Evolutionary conservation across 768 basidiomycete species (phyloP), one percentile per base, ranked within the genome.

Genomic region (Udeniomyces megalosporus): DNA sequence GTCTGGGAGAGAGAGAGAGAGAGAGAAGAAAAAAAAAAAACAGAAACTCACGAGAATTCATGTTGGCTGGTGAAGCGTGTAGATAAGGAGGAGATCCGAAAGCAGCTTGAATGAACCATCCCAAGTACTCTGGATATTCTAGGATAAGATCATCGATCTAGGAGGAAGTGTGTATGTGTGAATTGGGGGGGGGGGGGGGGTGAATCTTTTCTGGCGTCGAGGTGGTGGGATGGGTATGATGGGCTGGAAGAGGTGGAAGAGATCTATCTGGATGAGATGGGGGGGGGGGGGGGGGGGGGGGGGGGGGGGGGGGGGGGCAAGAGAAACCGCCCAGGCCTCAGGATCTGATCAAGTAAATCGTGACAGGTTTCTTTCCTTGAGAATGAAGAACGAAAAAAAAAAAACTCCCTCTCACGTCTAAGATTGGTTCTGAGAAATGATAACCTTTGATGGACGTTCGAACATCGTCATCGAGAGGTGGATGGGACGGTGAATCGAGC

Each of bases 1-100:
- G 7, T 8, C 17, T 2, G 28, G 46, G 4, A 42, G 31, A 1
- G 32, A 15, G 53, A 22, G 10, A 38, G 53, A n/a, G 52, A 10
- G 26, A 28, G n/a, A 26, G 31, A 15, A 31, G 4, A 26, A 28
- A 15, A 44, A 11, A 42, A 28, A 26, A 6, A 45, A 29, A 15
- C 17, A 3, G 31, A 20, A 22, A 51, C 49, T 32, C 22, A 57
- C 55, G 62, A 22, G 62, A 58, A 8, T n/a, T 22, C 20, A 56
- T 55, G 62, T 63, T 63, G 29, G 62, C 31, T 26, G 56, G 56
- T 7, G 63, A 65, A 6, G 58, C 31, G 28, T 31, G 6, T 14
- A 55, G 48, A 51, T 65, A 65, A 10, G 63, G 63, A 10, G 58
- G 58, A 26, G 63, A 58, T 22, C 63, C 63, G 15, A 65, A 65